These are phyloP conservation scores for Yarrowia divulgata DNA, from an alignment of 805 yeast genomes.

Conservation along the genomic window DNA sequence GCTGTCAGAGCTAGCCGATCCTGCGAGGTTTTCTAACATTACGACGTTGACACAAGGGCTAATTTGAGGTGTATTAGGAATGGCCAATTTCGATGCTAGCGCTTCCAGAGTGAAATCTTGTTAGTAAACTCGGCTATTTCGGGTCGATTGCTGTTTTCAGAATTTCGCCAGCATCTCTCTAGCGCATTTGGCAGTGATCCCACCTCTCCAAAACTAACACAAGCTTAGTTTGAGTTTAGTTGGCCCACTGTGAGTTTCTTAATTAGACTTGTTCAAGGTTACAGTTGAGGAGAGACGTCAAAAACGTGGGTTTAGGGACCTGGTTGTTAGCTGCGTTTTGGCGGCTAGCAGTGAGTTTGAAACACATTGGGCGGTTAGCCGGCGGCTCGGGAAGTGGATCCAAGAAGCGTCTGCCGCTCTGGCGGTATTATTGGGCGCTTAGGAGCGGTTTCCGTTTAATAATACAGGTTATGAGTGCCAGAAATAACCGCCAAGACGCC, in stretches of 20 bases:
- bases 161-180: not conserved
- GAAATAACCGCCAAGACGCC: too few relatives aligned
- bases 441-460: too few relatives aligned
- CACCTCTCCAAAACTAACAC: not conserved
- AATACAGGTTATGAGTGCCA: too few relatives aligned
- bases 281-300: conserved; percentile 9
- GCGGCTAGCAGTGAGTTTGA: conserved; percentile 1
- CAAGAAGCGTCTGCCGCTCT: too few relatives aligned
- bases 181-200: not conserved
- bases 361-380: not conserved
- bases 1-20: not conserved
- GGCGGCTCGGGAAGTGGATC: too few relatives aligned
- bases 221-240: not conserved
- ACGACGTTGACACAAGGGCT: too few relatives aligned
- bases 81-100: not conserved
- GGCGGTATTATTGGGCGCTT: too few relatives aligned
- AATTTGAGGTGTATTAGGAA: too few relatives aligned
- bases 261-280: conserved; percentile 29
- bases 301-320: too few relatives aligned
- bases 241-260: conserved; percentile 13
- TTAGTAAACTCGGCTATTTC: not conserved
- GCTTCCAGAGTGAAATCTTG: not conserved
- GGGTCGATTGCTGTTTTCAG: not conserved
- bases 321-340: not conserved
- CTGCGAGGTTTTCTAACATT: too few relatives aligned